A percentile compares a stretch with the other conserved stretches of the same genome.
Conservation (phyloP, 169 alveolate genomes). For the Perkinsus olseni region DNA sequence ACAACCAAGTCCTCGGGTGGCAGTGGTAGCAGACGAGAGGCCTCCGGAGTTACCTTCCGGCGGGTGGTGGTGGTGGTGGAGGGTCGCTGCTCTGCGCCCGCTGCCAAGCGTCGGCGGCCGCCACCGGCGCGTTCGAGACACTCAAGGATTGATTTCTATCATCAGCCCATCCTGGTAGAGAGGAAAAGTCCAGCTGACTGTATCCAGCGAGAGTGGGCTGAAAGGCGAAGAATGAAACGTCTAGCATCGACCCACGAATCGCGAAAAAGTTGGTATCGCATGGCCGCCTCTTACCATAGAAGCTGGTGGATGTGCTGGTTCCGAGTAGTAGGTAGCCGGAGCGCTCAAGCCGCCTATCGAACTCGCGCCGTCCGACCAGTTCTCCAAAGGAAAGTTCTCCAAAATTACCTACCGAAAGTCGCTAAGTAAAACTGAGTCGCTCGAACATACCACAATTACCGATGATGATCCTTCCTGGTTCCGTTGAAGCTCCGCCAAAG, state of each 20-base stretch:
- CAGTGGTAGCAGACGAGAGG: too few species aligned
- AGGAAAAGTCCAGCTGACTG: not conserved
- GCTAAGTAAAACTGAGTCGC: not conserved
- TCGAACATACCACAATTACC: not conserved
- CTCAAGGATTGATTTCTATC: too few species aligned
- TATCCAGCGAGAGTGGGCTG: not conserved
- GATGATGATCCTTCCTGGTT: not conserved
- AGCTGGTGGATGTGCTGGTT: not conserved
- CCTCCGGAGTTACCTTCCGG: too few species aligned
- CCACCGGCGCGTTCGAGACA: too few species aligned
- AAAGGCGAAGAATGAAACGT: not conserved
- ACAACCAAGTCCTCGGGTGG: too few species aligned
- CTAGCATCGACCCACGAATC: not conserved
- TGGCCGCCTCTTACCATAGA: not conserved
- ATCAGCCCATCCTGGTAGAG: not conserved
- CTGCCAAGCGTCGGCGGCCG: too few species aligned
- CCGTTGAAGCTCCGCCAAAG: not conserved
- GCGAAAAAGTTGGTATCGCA: not conserved
- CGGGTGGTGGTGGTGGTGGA: too few species aligned
- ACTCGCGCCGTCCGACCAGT: not conserved
- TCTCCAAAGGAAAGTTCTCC: not conserved
- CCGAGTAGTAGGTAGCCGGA: not conserved
- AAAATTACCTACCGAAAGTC: not conserved
- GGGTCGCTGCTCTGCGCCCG: too few species aligned
- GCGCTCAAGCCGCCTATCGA: not conserved